A percentile compares a stretch with the other conserved stretches of the same genome.
Evolutionary conservation across 371 early-diverging fungal species (phyloP).

Genomic region (Zancudomyces culisetae): DNA sequence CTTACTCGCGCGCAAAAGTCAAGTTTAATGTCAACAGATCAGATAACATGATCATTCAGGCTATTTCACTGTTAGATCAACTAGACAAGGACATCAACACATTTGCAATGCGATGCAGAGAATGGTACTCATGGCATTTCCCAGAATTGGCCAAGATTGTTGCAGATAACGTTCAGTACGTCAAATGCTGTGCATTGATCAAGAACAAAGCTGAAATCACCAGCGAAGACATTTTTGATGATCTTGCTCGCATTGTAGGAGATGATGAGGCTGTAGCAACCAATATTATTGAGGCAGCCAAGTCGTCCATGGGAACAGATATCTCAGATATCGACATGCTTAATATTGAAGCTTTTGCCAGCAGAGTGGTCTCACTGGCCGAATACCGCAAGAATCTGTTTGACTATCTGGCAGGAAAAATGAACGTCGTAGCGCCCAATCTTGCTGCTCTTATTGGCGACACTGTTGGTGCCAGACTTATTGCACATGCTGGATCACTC

Average conservation of each 20-base stretch:
- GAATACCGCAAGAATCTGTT: slow-evolving; percentile 83
- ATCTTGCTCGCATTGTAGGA: slow-evolving; percentile 52
- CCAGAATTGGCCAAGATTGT: slow-evolving; percentile 94
- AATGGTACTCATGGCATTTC: slow-evolving; percentile 99
- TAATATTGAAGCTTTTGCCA: slow-evolving; percentile 86
- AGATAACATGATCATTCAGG: slow-evolving; percentile 89
- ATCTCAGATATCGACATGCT: slow-evolving; percentile 83
- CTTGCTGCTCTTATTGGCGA: slow-evolving; percentile 93
- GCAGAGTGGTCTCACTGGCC: slow-evolving; percentile 74
- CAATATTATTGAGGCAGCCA: slow-evolving; percentile 81
- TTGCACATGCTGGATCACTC: slow-evolving; percentile 92
- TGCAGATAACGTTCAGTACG: slow-evolving; percentile 77
- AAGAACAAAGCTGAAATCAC: slow-evolving; percentile 73
- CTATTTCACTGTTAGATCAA: slow-evolving; percentile 76
- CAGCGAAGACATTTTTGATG: slow-evolving; percentile 44
- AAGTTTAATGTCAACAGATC: slow-evolving; percentile 92
- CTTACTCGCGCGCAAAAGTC: slow-evolving; percentile 93
- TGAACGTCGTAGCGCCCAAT: slow-evolving; percentile 96
- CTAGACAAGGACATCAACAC: slow-evolving; percentile 90
- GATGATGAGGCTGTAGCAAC: slow-evolving; percentile 45
- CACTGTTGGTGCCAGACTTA: slow-evolving; percentile 85
- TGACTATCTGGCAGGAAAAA: slow-evolving; percentile 82
- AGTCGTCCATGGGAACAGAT: slow-evolving; percentile 88
- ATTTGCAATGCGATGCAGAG: slow-evolving; percentile 80
- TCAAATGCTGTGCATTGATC: slow-evolving; percentile 68